phyloP scores from a whole-genome alignment of 768 basidiomycete genomes.

The Megacollybia marginata region DNA sequence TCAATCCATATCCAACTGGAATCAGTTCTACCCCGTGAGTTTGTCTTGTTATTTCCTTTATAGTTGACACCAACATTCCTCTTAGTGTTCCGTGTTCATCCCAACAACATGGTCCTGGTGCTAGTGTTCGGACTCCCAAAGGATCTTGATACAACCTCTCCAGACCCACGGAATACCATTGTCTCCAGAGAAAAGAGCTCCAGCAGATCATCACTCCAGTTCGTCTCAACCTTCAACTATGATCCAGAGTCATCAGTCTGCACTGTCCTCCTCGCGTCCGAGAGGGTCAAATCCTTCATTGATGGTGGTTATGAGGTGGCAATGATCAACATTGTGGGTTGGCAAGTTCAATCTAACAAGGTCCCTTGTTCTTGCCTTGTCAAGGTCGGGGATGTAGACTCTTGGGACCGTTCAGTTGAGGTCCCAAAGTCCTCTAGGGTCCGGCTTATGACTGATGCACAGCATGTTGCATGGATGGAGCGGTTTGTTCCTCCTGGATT shows the following conservation, averaged over 20 bases:
- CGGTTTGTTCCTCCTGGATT: too few species aligned
- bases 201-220: not conserved
- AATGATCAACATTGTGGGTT: not conserved
- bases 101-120: conserved; percentile 1
- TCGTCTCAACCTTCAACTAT: not conserved
- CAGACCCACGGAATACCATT: conserved; percentile 6
- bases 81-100: not conserved
- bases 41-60: not conserved
- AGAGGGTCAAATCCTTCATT: not conserved
- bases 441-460: not conserved
- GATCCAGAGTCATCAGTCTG: not conserved
- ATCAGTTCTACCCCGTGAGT: not conserved
- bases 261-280: not conserved
- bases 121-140: conserved; percentile 1
- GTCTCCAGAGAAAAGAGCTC: not conserved
- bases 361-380: not conserved
- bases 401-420: not conserved
- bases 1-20: not conserved
- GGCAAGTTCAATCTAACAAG: not conserved
- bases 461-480: not conserved
- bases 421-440: not conserved
- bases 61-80: not conserved
- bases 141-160: conserved; percentile 9
- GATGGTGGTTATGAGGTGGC: not conserved
- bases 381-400: not conserved